Evolutionary conservation across 2,329 filamentous ascomycete genomes (phyloP).

Genomic region (Aspergillus arachidicola): DNA sequence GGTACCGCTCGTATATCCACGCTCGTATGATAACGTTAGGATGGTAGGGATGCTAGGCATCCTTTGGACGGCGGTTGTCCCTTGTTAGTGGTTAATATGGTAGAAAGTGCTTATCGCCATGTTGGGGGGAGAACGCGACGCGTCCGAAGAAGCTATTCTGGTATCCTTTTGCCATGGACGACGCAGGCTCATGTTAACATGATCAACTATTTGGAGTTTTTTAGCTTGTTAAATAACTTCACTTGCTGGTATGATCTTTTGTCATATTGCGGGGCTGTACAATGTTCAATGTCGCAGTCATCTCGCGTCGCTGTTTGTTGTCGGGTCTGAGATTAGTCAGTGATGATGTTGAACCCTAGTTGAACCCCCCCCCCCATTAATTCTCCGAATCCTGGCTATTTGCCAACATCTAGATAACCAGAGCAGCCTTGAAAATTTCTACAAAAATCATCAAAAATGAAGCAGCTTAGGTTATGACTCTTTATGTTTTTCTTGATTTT

Average conservation of each 20-base stretch:
- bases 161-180: background rate
- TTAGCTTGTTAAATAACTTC: background rate
- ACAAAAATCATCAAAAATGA: background rate
- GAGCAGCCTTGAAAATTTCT: background rate
- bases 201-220: background rate
- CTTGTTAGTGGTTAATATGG: background rate
- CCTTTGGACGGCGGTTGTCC: too few species aligned
- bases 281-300: background rate
- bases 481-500: background rate
- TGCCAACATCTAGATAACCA: background rate
- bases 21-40: background rate
- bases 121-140: background rate
- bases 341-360: background rate
- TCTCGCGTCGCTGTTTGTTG: background rate
- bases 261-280: background rate
- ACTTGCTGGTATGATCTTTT: background rate
- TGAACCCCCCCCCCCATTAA: background rate
- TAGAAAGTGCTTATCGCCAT: background rate
- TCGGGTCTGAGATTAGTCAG: background rate
- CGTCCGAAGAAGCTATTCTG: background rate
- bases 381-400: background rate
- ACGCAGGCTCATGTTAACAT: background rate
- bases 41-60: background rate
- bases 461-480: accelerated
- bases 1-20: background rate